Percentiles rank a stretch among this genome's conserved stretches.
These are phyloP conservation scores for Quercus wislizeni DNA, from an alignment of 306 rosid species.

Conservation along the genomic window DNA sequence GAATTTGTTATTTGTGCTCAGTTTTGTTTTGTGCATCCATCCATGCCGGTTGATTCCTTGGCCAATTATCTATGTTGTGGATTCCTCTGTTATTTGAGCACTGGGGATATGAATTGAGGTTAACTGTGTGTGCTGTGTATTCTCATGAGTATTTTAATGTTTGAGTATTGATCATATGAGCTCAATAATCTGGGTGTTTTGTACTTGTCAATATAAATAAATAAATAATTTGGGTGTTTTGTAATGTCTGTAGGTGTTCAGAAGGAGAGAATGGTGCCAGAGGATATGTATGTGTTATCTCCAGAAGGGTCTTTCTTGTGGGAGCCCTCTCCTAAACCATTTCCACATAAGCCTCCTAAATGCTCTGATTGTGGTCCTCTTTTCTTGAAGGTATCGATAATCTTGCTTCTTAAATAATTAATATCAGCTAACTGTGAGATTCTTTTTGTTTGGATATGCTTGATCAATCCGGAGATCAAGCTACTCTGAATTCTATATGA, in stretches of 20 bases:
- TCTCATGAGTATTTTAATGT: conserved; percentile 6
- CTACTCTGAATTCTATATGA: background rate
- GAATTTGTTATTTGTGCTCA: background rate
- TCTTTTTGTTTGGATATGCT: conserved; percentile 1
- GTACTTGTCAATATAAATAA: background rate
- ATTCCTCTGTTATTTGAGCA: conserved; percentile 2
- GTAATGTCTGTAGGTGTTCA: conserved; percentile 68
- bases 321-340: conserved; percentile 81
- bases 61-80: background rate
- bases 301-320: conserved; percentile 61
- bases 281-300: conserved; percentile 84
- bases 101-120: background rate
- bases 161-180: background rate
- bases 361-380: conserved; percentile 88
- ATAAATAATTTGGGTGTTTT: conserved; percentile 2
- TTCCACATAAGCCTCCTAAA: conserved; percentile 90
- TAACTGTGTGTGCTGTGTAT: conserved; percentile 7
- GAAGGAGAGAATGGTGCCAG: conserved; percentile 94
- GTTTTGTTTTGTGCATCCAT: conserved; percentile 2
- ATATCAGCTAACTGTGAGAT: background rate
- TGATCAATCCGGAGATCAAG: background rate
- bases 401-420: conserved; percentile 2
- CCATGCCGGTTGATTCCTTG: background rate
- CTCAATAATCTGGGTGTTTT: conserved; percentile 4
- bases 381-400: conserved; percentile 67